Conservation (phyloP, 179 eudicot genomes). For the Heliamphora pulchella region DNA sequence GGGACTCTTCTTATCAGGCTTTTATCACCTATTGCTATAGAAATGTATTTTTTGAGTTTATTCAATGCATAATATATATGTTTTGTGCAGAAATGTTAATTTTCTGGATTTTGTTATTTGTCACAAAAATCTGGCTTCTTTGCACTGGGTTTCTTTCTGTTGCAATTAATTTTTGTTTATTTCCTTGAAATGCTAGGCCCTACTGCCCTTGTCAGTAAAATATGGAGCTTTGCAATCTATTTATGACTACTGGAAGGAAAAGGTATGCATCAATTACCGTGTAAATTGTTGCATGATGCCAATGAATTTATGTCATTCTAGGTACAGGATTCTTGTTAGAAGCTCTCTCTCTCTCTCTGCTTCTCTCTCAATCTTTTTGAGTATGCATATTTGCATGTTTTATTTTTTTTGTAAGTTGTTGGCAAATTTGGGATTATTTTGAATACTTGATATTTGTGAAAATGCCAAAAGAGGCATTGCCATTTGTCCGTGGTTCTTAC, state of each 20-base stretch:
- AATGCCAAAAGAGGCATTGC: background rate
- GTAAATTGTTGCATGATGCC: background rate
- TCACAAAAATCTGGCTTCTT: slow-evolving; percentile 6
- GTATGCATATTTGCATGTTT: background rate
- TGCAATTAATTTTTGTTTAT: background rate
- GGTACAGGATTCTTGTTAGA: background rate
- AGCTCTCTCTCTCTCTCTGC: too few relatives aligned
- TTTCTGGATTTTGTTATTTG: background rate
- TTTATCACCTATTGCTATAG: background rate
- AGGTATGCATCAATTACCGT: slow-evolving; percentile 22
- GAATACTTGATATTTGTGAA: background rate
- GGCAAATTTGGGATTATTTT: background rate
- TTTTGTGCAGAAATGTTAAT: background rate
- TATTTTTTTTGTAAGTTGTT: background rate
- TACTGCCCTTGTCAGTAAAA: slow-evolving; percentile 28
- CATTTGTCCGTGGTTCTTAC: background rate
- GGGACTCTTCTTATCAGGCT: background rate
- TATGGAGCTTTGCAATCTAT: slow-evolving; percentile 37
- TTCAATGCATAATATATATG: background rate
- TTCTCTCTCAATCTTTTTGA: background rate
- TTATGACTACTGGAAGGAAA: slow-evolving; percentile 42
- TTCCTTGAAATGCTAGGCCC: slow-evolving; percentile 27
- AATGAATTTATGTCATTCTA: too few relatives aligned
- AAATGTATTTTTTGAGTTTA: background rate
- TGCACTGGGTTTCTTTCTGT: background rate